Conservation (phyloP, 805 yeast genomes). For the Saturnispora galanensis region DNA sequence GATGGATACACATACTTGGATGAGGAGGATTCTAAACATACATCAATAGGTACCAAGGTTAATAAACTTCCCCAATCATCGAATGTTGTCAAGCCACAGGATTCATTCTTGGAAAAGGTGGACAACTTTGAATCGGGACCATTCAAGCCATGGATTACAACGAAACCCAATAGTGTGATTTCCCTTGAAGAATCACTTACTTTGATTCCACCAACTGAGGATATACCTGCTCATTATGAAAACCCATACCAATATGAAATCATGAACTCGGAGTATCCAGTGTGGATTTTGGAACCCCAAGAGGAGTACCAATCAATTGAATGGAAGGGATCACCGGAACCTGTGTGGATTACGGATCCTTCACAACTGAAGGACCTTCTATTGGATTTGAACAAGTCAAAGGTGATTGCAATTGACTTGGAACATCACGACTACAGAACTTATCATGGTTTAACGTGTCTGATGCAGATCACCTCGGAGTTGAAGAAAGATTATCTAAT, state of each 20-base stretch:
- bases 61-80: conserved; percentile 6
- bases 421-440: conserved; percentile 94
- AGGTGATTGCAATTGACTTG: conserved; percentile 82
- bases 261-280: conserved; percentile 57
- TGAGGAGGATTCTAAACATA: conserved; percentile 33
- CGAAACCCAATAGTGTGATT: conserved; percentile 62
- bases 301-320: conserved; percentile 38
- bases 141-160: conserved; percentile 61
- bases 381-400: conserved; percentile 35
- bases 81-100: conserved; percentile 53
- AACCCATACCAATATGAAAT: conserved; percentile 84
- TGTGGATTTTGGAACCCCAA: conserved; percentile 33
- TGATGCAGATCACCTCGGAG: conserved; percentile 87
- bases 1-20: conserved; percentile 40
- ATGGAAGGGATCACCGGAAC: conserved; percentile 45
- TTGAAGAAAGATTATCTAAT: conserved; percentile 59
- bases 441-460: conserved; percentile 80
- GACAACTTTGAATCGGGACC: conserved; percentile 62
- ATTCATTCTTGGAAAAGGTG: conserved; percentile 42
- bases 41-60: not conserved
- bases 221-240: conserved; percentile 48
- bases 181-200: conserved; percentile 44
- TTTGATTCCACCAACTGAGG: conserved; percentile 30
- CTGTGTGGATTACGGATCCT: conserved; percentile 57
- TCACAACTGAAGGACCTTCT: conserved; percentile 47